Base-by-base conservation (phyloP, 768 basidiomycete genomes). In the Tricholomella constricta region DNA sequence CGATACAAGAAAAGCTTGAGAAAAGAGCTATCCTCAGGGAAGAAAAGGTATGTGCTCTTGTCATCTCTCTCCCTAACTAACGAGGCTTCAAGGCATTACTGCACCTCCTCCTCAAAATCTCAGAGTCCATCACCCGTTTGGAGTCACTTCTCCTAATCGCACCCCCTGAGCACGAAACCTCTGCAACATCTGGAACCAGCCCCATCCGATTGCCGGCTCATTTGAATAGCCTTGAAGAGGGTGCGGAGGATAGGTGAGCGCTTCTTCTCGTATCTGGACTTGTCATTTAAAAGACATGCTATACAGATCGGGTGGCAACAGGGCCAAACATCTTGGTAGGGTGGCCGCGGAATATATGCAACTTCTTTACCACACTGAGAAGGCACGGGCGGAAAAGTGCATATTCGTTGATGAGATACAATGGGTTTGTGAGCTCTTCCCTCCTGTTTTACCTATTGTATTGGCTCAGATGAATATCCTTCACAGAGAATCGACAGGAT, bases 271-370 rank as follows among this genome's bases (percentile, higher is more conserved):
- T 34, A 22, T 19, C 40, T 35, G 37, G 23, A 36, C 17, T 12
- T 32, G 31, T 10, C 31, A 15, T 41, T 20, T 41, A 52, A 43
- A 57, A 45, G 17, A 60, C 25, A 5, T 6, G 4, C 17, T 25
- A 42, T 55, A 20, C 62, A 89, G 86, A 63, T 69, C 76, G 34
- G 82, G 77, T 57, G 81, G 80, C 8, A 85, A 82, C 65, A 78
- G 85, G 40, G 85, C 88, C 27, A 91, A 93, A 65, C 90, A 93
- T 65, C 77, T 96, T 12, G 78, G 81, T 10, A 83, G 95, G 45
- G 89, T 95, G 25, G 92, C 94, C 12, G 78, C 85, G 8, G 97
- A 98, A 69, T 98, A 96, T 65, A 90, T 83, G 9, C 95, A 98
- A 65, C 78, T 98, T 17, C 77, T 94, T 22, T 99, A 99, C 67